Base-by-base conservation (phyloP, 2,329 filamentous ascomycete genomes). In the Fusarium newnesense region DNA sequence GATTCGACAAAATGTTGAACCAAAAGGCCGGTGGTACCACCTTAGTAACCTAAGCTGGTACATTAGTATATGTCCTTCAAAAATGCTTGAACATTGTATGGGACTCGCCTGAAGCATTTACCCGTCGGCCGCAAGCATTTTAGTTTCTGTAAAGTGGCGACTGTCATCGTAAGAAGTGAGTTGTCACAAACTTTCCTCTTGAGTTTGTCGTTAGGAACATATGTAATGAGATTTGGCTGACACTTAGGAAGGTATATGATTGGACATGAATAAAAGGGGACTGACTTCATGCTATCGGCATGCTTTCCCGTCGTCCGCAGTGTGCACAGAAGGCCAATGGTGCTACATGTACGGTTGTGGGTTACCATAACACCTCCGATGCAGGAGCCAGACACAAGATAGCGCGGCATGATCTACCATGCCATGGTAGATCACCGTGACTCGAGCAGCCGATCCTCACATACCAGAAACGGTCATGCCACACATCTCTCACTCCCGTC, bases 401-500 rank as follows among this genome's bases (percentile, higher is more conserved):
- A 50, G 46, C 19, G 56, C 60, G 46, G 62, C 46, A 59, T 63
- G 69, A 73, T 74, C 66, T 64, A 21, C 54, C n/a, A 53, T 16
- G 36, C 16, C 28, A 50, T 19, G 36, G 56, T 50, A 67, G 68
- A 71, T 74, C 57, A 71, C 32, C 32, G 64, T 74, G 67, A 75
- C 68, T 75, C 71, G 24, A 72, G 70, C 32, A 69, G 64, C 69
- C 60, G 61, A 70, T 74, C 57, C 43, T 67, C 42, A 60, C 43
- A 60, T 69, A 59, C 58, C 44, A 44, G 52, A 60, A 46, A 60
- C 43, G 56, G 71, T 52, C 47, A 59, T 60, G 37, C 39, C 44
- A 59, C 52, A 42, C 30, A 60, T 61, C 59, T 37, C 52, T 72
- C 59, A 54, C 56, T 56, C 39, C 50, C 57, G 40, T 59, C 43